Conservation (phyloP, 2,329 filamentous ascomycete genomes). For the Phialophora macrospora region DNA sequence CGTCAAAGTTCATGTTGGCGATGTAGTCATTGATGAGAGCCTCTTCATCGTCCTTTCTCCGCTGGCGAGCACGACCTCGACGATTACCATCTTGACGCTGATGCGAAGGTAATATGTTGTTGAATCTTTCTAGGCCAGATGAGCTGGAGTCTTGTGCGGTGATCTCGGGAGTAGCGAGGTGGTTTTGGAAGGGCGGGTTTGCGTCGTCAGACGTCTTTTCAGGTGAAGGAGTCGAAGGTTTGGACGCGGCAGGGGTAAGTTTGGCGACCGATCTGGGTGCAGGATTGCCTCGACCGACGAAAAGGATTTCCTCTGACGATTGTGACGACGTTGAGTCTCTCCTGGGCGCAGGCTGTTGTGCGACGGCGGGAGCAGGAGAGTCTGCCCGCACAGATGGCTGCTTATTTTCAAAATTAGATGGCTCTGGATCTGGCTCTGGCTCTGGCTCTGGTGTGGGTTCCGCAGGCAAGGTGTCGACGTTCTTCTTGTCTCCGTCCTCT, state of each 20-base stretch:
- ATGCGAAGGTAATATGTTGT: conserved; percentile 12
- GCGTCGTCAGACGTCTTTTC: not conserved
- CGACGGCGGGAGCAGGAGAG: not conserved
- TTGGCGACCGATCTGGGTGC: conserved; percentile 1
- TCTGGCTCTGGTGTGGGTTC: not conserved
- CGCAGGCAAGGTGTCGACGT: not conserved
- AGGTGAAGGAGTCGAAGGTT: conserved; percentile 1
- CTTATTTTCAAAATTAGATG: not conserved
- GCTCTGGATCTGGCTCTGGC: not conserved
- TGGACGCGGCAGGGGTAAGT: not conserved
- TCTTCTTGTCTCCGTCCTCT: conserved; percentile 3
- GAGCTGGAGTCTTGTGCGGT: conserved; percentile 20
- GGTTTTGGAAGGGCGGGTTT: not conserved
- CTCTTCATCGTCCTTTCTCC: conserved; percentile 55
- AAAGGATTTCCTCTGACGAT: conserved; percentile 37
- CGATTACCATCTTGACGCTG: conserved; percentile 13
- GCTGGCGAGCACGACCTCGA: conserved; percentile 14
- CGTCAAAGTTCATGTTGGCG: conserved; percentile 45
- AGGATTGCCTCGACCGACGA: conserved; percentile 29
- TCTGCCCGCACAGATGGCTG: not conserved
- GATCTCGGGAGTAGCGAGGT: not conserved
- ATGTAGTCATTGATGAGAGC: conserved; percentile 72
- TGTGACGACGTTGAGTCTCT: conserved; percentile 32
- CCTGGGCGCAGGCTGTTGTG: conserved; percentile 1
- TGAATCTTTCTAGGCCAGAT: conserved; percentile 16